These are phyloP conservation scores for Eudorina sp. DNA, from an alignment of 139 green algal genomes.

Conservation along the genomic window DNA sequence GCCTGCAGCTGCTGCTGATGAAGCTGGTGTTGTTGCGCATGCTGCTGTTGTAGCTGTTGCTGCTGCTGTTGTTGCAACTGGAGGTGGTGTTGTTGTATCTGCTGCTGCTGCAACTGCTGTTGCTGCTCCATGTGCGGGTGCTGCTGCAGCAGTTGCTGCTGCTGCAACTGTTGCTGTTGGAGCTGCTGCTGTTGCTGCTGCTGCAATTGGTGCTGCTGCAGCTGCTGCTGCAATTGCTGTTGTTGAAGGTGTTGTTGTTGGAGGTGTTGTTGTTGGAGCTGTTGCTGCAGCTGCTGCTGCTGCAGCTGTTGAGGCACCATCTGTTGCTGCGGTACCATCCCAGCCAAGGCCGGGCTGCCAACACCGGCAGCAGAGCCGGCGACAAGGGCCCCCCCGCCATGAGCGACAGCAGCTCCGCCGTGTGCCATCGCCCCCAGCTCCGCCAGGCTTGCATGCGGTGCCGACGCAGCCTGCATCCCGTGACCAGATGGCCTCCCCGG, in stretches of 20 bases:
- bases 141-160: not conserved
- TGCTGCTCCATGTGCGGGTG: slow-evolving; percentile 15
- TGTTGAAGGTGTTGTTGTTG: slow-evolving; percentile 17
- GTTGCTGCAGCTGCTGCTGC: slow-evolving; percentile 4
- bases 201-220: not conserved
- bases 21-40: not conserved
- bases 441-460: too few relatives aligned
- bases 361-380: not conserved
- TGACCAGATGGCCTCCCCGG: too few relatives aligned
- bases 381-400: too few relatives aligned
- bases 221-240: slow-evolving; percentile 3
- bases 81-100: not conserved
- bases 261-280: slow-evolving; percentile 34
- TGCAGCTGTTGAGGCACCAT: not conserved
- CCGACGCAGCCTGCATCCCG: too few relatives aligned
- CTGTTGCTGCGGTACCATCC: slow-evolving; percentile 8
- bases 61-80: slow-evolving; percentile 17
- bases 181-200: slow-evolving; percentile 38
- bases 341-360: not conserved
- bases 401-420: too few relatives aligned
- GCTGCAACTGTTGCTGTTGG: not conserved
- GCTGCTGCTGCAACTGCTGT: not conserved
- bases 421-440: too few relatives aligned
- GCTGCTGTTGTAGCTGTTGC: not conserved
- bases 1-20: slow-evolving; percentile 41